These are phyloP conservation scores for Psilocybe tampanensis DNA, from an alignment of 768 basidiomycete species.

Conservation along the genomic window DNA sequence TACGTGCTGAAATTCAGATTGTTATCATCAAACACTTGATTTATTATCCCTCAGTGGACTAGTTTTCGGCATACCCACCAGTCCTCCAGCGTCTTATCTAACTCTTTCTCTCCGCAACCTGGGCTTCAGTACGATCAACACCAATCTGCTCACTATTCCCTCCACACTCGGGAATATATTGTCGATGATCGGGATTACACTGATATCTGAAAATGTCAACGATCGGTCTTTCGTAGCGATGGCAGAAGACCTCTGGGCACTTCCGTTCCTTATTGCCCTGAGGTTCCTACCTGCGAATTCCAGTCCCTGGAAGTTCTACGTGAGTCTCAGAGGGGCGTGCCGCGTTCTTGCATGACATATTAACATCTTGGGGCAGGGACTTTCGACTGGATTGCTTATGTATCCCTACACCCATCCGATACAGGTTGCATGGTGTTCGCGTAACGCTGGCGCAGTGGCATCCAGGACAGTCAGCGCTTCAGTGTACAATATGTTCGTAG, in stretches of 20 bases:
- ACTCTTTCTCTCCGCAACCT: constrained; percentile 57
- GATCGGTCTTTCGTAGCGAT: constrained; percentile 58
- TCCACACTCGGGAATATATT: constrained; percentile 52
- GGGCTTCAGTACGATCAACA: constrained; percentile 64
- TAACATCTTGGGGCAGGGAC: constrained; percentile 12
- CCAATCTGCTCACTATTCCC: constrained; percentile 65
- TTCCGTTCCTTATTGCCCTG: constrained; percentile 63
- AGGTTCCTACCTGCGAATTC: constrained; percentile 49
- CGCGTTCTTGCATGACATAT: too few species aligned
- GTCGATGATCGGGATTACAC: constrained; percentile 50
- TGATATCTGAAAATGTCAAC: constrained; percentile 54
- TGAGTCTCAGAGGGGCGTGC: constrained; percentile 26
- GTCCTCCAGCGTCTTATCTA: constrained; percentile 55
- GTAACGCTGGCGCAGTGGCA: constrained; percentile 61
- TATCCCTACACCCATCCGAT: constrained; percentile 48
- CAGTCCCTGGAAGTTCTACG: constrained; percentile 57
- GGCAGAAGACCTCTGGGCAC: constrained; percentile 57
- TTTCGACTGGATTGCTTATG: constrained; percentile 18
- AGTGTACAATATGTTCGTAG: constrained; percentile 53
- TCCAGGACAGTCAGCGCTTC: constrained; percentile 63
- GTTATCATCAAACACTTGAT: neutral
- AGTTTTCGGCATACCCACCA: constrained; percentile 51
- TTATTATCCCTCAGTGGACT: constrained; percentile 53
- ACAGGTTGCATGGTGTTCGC: constrained; percentile 61
- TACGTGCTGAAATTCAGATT: constrained; percentile 20